Evolutionary conservation across 805 yeast genomes (phyloP), one percentile per base, ranked within the genome.

Genomic region (Lachancea lanzarotensis): DNA sequence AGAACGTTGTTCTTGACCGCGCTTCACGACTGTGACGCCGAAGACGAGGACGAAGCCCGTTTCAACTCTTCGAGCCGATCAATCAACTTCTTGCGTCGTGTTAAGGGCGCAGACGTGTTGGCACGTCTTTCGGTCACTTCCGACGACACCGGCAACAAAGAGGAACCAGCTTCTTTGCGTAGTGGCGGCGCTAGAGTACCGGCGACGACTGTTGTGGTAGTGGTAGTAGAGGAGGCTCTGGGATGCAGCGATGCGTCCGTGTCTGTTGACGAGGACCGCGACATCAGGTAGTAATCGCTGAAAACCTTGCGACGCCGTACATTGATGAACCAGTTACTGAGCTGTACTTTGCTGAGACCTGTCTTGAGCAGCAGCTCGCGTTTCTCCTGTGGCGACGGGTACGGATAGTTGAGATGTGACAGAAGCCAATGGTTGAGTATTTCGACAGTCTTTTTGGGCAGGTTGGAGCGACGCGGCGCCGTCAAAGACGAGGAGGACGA

Each of bases 241-340:
- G 38, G 9, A 34, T 42, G 52, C 39, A 43, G 2, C 39, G 30
- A 27, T 9, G 52, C 55, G 33, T 51, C 55, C 13, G 48, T 51
- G 30, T 41, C 29, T 27, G 17, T 35, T n/a, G 38, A 38, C 20
- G 45, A 29, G 13, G 39, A 40, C 16, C 44, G 43, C 34, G 46
- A 43, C 43, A 47, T 22, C 34, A 55, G 58, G 35, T 60, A 59
- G 43, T 62, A 59, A 26, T 63, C 67, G 38, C 54, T 55, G 35
- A 63, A 65, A 6, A 86, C 75, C 57, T 84, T 79, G 53, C 95
- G 71, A 56, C 95, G 72, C 54, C 95, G 75, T 16, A 91, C 95
- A 60, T 86, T 86, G 57, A 86, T 87, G 56, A 86, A 86, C 95
- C 95, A 86, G 59, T 86, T 87, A 52, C 84, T 75, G 49, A 86